Evolutionary conservation across 495 filamentous ascomycete species (phyloP).

Genomic region (Entonaema liquescens): DNA sequence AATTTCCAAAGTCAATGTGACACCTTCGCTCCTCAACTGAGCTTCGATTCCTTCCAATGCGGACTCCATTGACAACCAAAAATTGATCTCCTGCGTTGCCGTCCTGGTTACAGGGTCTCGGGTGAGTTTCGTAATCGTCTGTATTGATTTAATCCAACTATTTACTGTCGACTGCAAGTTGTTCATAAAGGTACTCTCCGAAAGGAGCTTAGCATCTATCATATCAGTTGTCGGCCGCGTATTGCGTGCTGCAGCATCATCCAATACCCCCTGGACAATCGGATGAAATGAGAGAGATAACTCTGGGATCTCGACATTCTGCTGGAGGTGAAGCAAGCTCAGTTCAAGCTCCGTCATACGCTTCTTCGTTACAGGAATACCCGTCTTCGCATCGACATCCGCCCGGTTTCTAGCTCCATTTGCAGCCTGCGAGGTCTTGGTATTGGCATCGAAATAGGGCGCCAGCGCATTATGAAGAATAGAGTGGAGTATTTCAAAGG

Average conservation of each 20-base stretch:
- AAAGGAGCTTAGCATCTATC: constrained; percentile 73
- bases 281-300: constrained; percentile 85
- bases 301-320: constrained; percentile 97
- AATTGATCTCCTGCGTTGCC: constrained; percentile 96
- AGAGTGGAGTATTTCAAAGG: constrained; percentile 88
- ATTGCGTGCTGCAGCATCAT: constrained; percentile 71
- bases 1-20: constrained; percentile 90
- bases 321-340: constrained; percentile 87
- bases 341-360: constrained; percentile 92
- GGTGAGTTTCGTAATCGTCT: constrained; percentile 94
- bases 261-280: constrained; percentile 82
- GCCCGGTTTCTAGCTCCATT: constrained; percentile 71
- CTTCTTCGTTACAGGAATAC: constrained; percentile 96
- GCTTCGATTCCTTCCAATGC: constrained; percentile 88
- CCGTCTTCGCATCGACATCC: constrained; percentile 89
- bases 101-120: constrained; percentile 87
- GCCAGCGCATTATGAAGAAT: constrained; percentile 86
- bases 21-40: constrained; percentile 87
- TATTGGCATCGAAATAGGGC: constrained; percentile 95
- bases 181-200: constrained; percentile 91
- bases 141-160: constrained; percentile 97
- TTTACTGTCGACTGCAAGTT: constrained; percentile 92
- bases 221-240: constrained; percentile 76
- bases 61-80: constrained; percentile 96
- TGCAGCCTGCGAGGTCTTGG: constrained; percentile 77